Evolutionary conservation across 108 stramenopile species (phyloP).

Genomic region (Stephanodiscus triporus): DNA sequence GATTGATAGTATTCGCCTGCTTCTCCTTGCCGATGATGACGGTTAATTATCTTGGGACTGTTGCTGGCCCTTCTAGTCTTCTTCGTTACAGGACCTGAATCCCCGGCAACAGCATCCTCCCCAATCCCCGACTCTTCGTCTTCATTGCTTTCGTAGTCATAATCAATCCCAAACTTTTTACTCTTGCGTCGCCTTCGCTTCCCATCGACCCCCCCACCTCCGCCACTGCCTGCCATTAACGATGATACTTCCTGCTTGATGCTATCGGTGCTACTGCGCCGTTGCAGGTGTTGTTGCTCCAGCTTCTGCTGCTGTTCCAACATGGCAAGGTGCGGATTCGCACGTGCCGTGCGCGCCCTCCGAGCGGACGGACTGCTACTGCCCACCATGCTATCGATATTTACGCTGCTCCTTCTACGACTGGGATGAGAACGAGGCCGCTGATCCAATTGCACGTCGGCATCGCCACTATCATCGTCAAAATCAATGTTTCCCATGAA

Average conservation of each 20-base stretch:
- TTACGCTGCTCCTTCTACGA: background rate
- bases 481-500: background rate
- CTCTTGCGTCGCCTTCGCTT: conserved; percentile 5
- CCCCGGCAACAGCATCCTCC: no score
- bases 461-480: background rate
- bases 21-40: no score
- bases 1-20: background rate
- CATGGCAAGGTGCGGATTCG: conserved; percentile 14
- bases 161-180: background rate
- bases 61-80: no score
- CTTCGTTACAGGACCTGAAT: no score
- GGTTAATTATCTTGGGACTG: background rate
- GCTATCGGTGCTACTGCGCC: background rate
- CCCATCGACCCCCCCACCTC: background rate
- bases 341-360: conserved; percentile 2
- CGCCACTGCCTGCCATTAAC: background rate
- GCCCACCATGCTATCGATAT: background rate
- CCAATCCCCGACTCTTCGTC: no score
- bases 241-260: conserved; percentile 10
- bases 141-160: background rate
- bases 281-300: background rate
- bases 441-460: background rate
- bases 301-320: conserved; percentile 2
- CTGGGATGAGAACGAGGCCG: background rate
- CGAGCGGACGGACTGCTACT: background rate